Evolutionary conservation across 1,139 yeast species (phyloP).

Genomic region (Magnusiomyces fungicola): DNA sequence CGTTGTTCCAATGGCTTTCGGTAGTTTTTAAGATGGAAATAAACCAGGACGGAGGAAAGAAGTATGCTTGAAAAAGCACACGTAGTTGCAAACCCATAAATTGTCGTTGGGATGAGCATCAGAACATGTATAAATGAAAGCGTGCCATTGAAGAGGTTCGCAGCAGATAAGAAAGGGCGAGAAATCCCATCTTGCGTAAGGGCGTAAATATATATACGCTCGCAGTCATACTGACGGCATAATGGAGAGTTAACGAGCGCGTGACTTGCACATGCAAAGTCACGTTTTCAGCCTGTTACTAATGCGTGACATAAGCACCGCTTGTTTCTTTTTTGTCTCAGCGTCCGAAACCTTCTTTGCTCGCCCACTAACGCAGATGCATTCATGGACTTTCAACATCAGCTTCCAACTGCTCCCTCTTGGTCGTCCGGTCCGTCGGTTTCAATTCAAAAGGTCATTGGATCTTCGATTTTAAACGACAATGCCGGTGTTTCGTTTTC

Average conservation of each 20-base stretch:
- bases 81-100: slow-evolving; percentile 10
- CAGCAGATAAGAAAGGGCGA: no score
- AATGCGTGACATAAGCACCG: no score
- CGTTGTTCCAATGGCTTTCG: slow-evolving; percentile 87
- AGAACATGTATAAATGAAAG: no score
- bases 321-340: no score
- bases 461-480: slow-evolving; percentile 36
- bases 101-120: background rate
- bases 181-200: no score
- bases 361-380: background rate
- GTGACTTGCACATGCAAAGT: no score
- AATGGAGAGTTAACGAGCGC: no score
- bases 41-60: slow-evolving; percentile 43
- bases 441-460: slow-evolving; percentile 30
- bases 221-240: no score
- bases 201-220: no score
- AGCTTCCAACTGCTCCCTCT: background rate
- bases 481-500: slow-evolving; percentile 37
- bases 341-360: no score
- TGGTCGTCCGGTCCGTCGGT: background rate
- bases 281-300: no score
- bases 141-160: no score
- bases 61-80: slow-evolving; percentile 32
- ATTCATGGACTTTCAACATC: background rate
- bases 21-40: slow-evolving; percentile 57